A percentile compares a stretch with the other conserved stretches of the same genome.
These are phyloP conservation scores for Paraconiothyrium brasiliense DNA, from an alignment of 2,329 filamentous ascomycete genomes.

Conservation along the genomic window DNA sequence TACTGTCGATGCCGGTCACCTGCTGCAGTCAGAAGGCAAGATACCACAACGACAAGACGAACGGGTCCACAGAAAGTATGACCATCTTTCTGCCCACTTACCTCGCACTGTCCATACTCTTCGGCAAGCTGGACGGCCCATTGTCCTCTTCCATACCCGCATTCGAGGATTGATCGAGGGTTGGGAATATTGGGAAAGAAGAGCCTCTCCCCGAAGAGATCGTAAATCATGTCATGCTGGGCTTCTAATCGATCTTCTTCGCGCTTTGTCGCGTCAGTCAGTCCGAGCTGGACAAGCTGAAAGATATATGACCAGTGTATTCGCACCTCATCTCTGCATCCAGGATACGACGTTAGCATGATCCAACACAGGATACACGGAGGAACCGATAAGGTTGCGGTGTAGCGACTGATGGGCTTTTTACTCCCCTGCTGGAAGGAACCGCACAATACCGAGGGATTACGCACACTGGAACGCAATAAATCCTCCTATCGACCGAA, in stretches of 20 bases:
- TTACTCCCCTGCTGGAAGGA: not conserved
- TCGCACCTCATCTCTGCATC: conserved; percentile 9
- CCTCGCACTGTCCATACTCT: conserved; percentile 49
- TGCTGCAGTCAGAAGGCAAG: conserved; percentile 29
- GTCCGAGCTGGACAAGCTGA: not conserved
- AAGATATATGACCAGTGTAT: not conserved
- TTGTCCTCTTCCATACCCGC: conserved; percentile 51
- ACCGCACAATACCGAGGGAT: not conserved
- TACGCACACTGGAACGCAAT: conserved; percentile 47
- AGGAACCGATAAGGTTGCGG: too few species aligned
- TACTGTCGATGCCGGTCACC: conserved; percentile 49
- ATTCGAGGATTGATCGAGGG: conserved; percentile 49
- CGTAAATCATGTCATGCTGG: conserved; percentile 46
- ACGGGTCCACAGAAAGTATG: not conserved
- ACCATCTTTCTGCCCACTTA: conserved; percentile 28
- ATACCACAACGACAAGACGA: not conserved
- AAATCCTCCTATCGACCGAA: conserved; percentile 50
- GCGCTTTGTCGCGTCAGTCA: conserved; percentile 28
- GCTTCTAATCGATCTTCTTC: conserved; percentile 49
- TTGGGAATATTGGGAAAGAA: conserved; percentile 42
- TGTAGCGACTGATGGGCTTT: not conserved
- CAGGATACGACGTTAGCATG: not conserved
- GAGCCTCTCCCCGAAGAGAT: conserved; percentile 40
- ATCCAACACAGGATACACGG: not conserved
- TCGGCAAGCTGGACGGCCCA: conserved; percentile 51